Evolutionary conservation across 2,329 filamentous ascomycete genomes (phyloP), one percentile per base, ranked within the genome.

Genomic region (Exophiala spinifera): DNA sequence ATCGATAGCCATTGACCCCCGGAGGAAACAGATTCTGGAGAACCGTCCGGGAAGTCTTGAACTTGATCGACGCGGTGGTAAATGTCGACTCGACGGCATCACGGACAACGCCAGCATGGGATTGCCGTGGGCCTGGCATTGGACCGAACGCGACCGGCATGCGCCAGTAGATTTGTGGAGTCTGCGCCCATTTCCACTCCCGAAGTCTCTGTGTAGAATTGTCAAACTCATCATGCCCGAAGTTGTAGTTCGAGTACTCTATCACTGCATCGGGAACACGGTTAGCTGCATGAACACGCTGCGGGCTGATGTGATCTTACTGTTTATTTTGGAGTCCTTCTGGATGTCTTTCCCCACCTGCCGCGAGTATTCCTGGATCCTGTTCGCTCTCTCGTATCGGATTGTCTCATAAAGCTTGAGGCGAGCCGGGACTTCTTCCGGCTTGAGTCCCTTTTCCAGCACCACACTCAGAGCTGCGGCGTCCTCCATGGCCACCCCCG

Each of bases 321-420:
- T n/a, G n/a, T n/a, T n/a, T n/a, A n/a, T n/a, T n/a, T n/a, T n/a
- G n/a, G n/a, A n/a, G n/a, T n/a, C n/a, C n/a, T 43, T 6, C 13
- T 23, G 11, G 14, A 40, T 20, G 11, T 15, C 37, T 20, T n/a
- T n/a, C 61, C 82, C 82, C 0, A 75, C 74, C 23, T 76, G 64
- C 25, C 84, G 75, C 1, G 82, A 82, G 55, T 75, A 79, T 13
- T 80, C 73, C 61, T 87, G 84, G 4, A 87, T 79, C 10, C 55
- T 72, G 19, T 79, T 76, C 0, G 81, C 82, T 21, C 85, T 77
- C 23, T 78, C 76, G 37, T 80, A 76, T 6, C 86, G 74, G 46
- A 80, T 78, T 36, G 78, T 70, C 55, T 86, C 72, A 61, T 86
- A 87, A 0, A 88, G 69, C 49, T 73, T 72, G 5, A 88, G 69